These are phyloP conservation scores for Pythium angustatum DNA, from an alignment of 352 stramenopile genomes.

Conservation along the genomic window DNA sequence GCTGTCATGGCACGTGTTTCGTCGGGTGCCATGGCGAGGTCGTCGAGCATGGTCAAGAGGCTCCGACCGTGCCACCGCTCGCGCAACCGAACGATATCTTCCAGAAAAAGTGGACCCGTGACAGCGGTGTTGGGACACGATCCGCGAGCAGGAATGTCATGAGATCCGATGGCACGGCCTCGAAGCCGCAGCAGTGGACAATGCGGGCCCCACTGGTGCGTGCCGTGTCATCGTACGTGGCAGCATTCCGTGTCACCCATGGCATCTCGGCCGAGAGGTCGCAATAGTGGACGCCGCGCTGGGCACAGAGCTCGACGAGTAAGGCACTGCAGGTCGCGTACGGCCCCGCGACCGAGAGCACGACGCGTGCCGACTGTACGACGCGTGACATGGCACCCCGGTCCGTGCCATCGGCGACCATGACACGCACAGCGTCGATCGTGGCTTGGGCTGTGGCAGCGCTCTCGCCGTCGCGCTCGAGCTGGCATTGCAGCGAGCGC, in stretches of 20 bases:
- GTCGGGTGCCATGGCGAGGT: background rate
- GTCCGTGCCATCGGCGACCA: slow-evolving; percentile 52
- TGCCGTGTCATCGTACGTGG: slow-evolving; percentile 51
- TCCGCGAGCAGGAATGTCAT: slow-evolving; percentile 61
- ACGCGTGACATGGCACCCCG: slow-evolving; percentile 47
- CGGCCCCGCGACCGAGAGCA: slow-evolving; percentile 76
- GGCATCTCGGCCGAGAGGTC: slow-evolving; percentile 88
- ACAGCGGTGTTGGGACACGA: slow-evolving; percentile 28
- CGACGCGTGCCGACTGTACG: slow-evolving; percentile 63
- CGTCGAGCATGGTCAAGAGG: slow-evolving; percentile 35
- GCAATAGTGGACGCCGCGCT: slow-evolving; percentile 87
- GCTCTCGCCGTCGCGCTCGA: slow-evolving; percentile 2
- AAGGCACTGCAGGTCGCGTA: slow-evolving; percentile 74
- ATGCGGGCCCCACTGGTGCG: slow-evolving; percentile 67
- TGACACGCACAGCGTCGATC: slow-evolving; percentile 3
- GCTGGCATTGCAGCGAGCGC: slow-evolving; percentile 35
- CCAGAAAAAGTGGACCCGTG: slow-evolving; percentile 39
- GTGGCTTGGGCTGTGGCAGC: too few species aligned
- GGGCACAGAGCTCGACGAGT: slow-evolving; percentile 78
- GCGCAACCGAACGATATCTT: slow-evolving; percentile 31
- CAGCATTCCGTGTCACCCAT: slow-evolving; percentile 77
- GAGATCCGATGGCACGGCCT: slow-evolving; percentile 82
- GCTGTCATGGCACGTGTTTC: slow-evolving; percentile 31
- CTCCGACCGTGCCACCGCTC: slow-evolving; percentile 52
- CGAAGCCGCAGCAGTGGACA: slow-evolving; percentile 81